Base-by-base conservation (phyloP, 1,284 basidiomycete species). In the Hemileia vastatrix region DNA sequence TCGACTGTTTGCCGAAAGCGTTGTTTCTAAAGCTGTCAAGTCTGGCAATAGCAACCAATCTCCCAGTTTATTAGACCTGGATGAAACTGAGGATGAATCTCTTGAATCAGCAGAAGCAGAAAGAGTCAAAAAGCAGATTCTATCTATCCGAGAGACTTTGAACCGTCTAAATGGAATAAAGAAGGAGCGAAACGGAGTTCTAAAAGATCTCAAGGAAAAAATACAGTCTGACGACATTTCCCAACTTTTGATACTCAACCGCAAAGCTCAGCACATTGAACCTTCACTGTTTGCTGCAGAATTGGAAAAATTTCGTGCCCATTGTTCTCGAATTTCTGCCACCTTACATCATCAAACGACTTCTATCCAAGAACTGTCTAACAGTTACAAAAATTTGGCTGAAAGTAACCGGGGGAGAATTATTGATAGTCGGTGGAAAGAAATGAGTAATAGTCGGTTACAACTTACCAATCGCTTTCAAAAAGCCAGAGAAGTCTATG, bases 151-250 rank as follows among this genome's bases (percentile, higher is more conserved):
- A 64, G 88, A 92, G 65, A 78, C 84, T 45, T 76, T 94, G 4
- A 84, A 84, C 23, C 79, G 84, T 65, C 74, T 94, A 57, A 85
- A 84, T 77, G 87, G 90, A 79, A 87, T 95, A 67, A 81, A 85
- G 48, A 83, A 84, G 63, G 93, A 97, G 76, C 81, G 94, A 43
- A 83, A 82, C 19, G 88, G 92, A 65, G 85, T 92, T 0, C 78
- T 98, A 52, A 90, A 88, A 73, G 92, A 97, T 74, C 80, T 98
- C 53, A 97, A 97, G 76, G 90, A 95, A 52, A 91, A 90, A 89
- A 84, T 97, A 51, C 95, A 96, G 82, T 81, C 82, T 31, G 95
- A 98, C 77, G 95, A 98, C 71, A 94, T 98, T 6, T 97, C 93
- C 0, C 91, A 95, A 73, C 80, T 96, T 0, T 82, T 98, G 0